These are phyloP conservation scores for Irpex sp. DNA, from an alignment of 1,284 basidiomycete species.

Conservation along the genomic window DNA sequence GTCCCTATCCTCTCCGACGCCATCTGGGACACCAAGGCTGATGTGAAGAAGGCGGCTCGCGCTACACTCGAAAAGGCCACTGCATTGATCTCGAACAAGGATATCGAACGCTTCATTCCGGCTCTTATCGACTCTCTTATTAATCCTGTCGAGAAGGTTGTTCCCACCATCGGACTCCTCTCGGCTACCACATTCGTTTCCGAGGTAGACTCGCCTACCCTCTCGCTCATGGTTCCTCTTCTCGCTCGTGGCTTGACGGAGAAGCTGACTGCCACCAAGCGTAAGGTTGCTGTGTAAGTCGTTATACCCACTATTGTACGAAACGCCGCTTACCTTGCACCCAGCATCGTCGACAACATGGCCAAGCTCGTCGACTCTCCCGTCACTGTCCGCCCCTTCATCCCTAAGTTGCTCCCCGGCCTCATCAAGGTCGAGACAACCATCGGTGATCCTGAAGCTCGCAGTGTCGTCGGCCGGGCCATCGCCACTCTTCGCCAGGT, in stretches of 20 bases:
- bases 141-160: constrained; percentile 99
- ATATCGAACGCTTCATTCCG: constrained; percentile 98
- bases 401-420: constrained; percentile 92
- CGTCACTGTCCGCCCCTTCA: constrained; percentile 93
- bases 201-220: constrained; percentile 98
- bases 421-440: constrained; percentile 91
- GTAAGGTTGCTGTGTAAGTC: constrained; percentile 90
- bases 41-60: constrained; percentile 99
- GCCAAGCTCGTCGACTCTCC: constrained; percentile 96
- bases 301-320: constrained; percentile 12
- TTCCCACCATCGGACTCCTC: constrained; percentile 93
- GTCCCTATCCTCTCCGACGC: constrained; percentile 94
- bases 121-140: constrained; percentile 96
- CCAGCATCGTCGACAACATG: constrained; percentile 96
- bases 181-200: constrained; percentile 99
- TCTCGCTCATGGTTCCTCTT: constrained; percentile 98
- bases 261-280: constrained; percentile 94
- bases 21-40: constrained; percentile 99
- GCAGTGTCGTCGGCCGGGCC: constrained; percentile 83
- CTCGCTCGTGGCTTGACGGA: constrained; percentile 94
- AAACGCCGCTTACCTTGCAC: constrained; percentile 18
- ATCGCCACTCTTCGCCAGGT: constrained; percentile 93
- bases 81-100: constrained; percentile 97
- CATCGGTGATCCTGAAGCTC: constrained; percentile 95
- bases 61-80: constrained; percentile 92